phyloP scores from a whole-genome alignment of 2,329 filamentous ascomycete genomes.

The Trichoderma endophyticum region DNA sequence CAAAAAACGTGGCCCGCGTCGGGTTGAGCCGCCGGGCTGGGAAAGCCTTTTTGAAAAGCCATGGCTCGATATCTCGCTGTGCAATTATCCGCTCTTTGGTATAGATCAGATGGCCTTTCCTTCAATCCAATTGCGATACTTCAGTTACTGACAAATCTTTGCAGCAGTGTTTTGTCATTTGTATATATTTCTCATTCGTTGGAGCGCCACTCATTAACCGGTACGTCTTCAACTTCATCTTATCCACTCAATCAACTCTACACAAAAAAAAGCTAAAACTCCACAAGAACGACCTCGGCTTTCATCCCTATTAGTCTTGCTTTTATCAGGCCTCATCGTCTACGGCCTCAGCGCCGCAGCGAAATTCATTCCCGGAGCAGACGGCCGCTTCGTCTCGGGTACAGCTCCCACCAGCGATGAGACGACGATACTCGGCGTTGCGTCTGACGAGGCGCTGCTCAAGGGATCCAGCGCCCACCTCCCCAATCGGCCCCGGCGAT shows the following conservation, averaged over 20 bases:
- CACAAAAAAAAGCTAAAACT: not conserved
- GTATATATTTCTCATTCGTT: slow-evolving; percentile 46
- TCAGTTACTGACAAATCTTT: not conserved
- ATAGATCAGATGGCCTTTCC: not conserved
- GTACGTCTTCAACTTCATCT: slow-evolving; percentile 30
- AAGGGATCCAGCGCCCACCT: slow-evolving; percentile 36
- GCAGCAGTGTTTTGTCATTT: slow-evolving; percentile 47
- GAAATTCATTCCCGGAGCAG: slow-evolving; percentile 45
- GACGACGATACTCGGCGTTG: slow-evolving; percentile 18
- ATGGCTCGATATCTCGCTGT: slow-evolving; percentile 15
- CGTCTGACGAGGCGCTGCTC: slow-evolving; percentile 27
- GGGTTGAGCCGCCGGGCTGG: not conserved
- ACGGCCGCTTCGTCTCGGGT: slow-evolving; percentile 43
- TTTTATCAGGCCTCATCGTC: slow-evolving; percentile 43
- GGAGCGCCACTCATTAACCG: slow-evolving; percentile 48
- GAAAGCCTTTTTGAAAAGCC: not conserved
- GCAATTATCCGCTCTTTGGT: slow-evolving; percentile 19
- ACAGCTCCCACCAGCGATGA: slow-evolving; percentile 21
- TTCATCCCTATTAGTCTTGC: slow-evolving; percentile 46
- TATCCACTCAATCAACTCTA: not conserved
- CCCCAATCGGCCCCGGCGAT: slow-evolving; percentile 46
- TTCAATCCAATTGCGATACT: not conserved
- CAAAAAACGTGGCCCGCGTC: not conserved
- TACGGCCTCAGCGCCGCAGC: slow-evolving; percentile 42
- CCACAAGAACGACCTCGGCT: slow-evolving; percentile 47